Conservation (phyloP, 2,329 filamentous ascomycete species). For the Fusarium cicatricum region DNA sequence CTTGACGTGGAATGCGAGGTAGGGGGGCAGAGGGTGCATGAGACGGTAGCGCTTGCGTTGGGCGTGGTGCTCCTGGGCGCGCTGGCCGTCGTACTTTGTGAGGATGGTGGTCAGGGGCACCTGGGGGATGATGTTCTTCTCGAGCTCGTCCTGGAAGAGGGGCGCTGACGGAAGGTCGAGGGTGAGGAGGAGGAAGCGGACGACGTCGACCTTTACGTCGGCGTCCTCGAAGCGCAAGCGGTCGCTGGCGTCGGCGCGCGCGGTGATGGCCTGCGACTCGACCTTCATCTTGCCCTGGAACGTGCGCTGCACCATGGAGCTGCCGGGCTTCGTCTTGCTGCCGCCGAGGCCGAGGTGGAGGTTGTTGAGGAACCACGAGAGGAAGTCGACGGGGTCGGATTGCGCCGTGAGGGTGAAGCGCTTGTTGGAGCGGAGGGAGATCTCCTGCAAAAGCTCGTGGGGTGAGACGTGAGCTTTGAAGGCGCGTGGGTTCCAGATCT, state of each 20-base stretch:
- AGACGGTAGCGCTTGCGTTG: conserved; percentile 90
- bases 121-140: conserved; percentile 96
- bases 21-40: conserved; percentile 89
- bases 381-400: conserved; percentile 94
- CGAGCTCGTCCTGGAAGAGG: conserved; percentile 93
- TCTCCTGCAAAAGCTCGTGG: conserved; percentile 95
- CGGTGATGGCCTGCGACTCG: conserved; percentile 92
- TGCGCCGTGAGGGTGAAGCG: conserved; percentile 90
- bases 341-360: conserved; percentile 91
- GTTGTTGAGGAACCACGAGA: conserved; percentile 98
- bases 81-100: conserved; percentile 90
- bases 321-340: conserved; percentile 83
- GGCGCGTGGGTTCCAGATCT: conserved; percentile 96
- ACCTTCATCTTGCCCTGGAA: conserved; percentile 94
- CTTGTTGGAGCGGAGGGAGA: conserved; percentile 88
- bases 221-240: conserved; percentile 92
- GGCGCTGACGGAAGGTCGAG: conserved; percentile 91
- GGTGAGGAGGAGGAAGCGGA: conserved; percentile 89
- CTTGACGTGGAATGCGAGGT: conserved; percentile 93
- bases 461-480: conserved; percentile 98
- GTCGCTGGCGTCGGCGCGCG: conserved; percentile 86
- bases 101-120: conserved; percentile 84
- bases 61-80: conserved; percentile 86
- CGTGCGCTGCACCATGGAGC: conserved; percentile 87
- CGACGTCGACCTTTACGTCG: conserved; percentile 77